Percentiles rank a stretch among this genome's conserved stretches.
phyloP scores from a whole-genome alignment of 495 filamentous ascomycete species.

The Penicillium silybi region DNA sequence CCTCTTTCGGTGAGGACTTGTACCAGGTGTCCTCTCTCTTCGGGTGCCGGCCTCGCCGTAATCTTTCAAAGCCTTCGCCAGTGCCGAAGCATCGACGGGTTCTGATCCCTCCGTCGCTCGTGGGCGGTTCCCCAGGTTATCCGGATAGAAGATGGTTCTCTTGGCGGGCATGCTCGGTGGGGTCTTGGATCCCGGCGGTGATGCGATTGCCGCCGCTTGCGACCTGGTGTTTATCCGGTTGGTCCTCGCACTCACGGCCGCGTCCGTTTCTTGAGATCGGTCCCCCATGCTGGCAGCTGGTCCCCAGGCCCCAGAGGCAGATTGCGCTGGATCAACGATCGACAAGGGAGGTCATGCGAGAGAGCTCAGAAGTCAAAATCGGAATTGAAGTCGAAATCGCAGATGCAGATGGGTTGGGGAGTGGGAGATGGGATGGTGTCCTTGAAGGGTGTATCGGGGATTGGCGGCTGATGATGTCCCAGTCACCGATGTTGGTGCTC shows the following conservation, averaged over 20 bases:
- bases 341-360: conserved; percentile 12
- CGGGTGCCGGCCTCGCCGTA: conserved; percentile 58
- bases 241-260: conserved; percentile 9
- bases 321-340: conserved; percentile 3
- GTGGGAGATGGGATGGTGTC: not conserved
- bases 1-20: conserved; percentile 81
- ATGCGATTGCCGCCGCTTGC: conserved; percentile 30
- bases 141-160: conserved; percentile 38
- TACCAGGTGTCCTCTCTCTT: conserved; percentile 65
- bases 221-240: conserved; percentile 8
- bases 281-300: conserved; percentile 22
- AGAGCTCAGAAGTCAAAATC: not conserved
- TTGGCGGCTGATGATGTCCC: conserved; percentile 2
- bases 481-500: conserved; percentile 6
- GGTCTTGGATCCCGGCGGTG: conserved; percentile 43
- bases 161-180: conserved; percentile 42
- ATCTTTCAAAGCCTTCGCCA: conserved; percentile 60
- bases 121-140: conserved; percentile 24
- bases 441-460: not conserved
- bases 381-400: not conserved
- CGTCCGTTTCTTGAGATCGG: conserved; percentile 15
- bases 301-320: conserved; percentile 12
- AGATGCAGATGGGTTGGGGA: not conserved
- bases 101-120: conserved; percentile 42
- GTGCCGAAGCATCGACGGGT: conserved; percentile 56